Conservation (phyloP, 169 alveolate species). For the Cyclospora cayetanensis region DNA sequence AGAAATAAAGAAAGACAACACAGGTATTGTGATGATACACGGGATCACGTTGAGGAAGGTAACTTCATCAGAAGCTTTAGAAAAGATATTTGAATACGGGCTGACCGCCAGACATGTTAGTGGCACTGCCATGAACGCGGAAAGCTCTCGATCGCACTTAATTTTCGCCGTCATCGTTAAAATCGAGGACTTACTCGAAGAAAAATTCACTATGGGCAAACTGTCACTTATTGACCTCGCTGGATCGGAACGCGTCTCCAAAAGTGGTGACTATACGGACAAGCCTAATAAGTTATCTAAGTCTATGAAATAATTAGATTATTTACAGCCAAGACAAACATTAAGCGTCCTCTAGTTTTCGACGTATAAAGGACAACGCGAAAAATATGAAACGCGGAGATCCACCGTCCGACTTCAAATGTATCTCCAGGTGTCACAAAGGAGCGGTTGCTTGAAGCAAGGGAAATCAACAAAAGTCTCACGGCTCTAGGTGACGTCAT, state of each 20-base stretch:
- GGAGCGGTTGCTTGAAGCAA: conserved; percentile 86
- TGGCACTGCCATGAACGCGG: conserved; percentile 89
- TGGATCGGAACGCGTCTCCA: conserved; percentile 87
- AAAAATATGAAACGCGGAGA: too few species aligned
- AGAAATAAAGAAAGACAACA: conserved; percentile 78
- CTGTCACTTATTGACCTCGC: conserved; percentile 91
- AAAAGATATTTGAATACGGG: conserved; percentile 76
- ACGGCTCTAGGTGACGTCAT: conserved; percentile 93
- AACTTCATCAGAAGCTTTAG: conserved; percentile 70
- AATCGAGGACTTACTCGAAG: conserved; percentile 79
- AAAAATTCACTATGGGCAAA: conserved; percentile 84
- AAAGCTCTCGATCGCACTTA: conserved; percentile 88
- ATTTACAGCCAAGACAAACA: too few species aligned
- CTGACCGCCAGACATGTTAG: conserved; percentile 82
- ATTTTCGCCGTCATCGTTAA: conserved; percentile 84
- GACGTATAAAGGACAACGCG: too few species aligned
- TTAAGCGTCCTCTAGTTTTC: too few species aligned
- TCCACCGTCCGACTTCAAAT: not conserved
- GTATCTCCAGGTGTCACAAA: conserved; percentile 63
- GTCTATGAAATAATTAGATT: too few species aligned
- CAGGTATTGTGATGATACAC: conserved; percentile 77
- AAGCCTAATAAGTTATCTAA: too few species aligned
- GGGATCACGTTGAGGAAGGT: conserved; percentile 73
- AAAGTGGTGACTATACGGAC: conserved; percentile 59
- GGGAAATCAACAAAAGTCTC: conserved; percentile 87